Percentiles rank a stretch among this genome's conserved stretches.
These are phyloP conservation scores for Apiospora kogelbergensis DNA, from an alignment of 2,329 filamentous ascomycete species.

Conservation along the genomic window DNA sequence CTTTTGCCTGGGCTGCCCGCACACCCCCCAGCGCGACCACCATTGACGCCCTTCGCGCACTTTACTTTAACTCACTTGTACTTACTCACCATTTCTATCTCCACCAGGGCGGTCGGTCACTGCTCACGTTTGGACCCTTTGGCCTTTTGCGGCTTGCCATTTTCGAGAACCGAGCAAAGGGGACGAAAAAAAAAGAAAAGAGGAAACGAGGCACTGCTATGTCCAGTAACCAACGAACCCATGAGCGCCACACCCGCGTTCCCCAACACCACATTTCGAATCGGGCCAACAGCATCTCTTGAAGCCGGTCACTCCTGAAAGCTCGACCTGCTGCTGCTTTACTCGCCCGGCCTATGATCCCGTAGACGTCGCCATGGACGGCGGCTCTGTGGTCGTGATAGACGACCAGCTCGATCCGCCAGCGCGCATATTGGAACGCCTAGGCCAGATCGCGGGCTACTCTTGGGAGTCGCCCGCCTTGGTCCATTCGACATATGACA, in stretches of 20 bases:
- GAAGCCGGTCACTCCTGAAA: neutral
- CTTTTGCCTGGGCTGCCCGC: slow-evolving; percentile 3
- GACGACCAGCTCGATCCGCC: slow-evolving; percentile 64
- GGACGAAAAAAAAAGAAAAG: neutral
- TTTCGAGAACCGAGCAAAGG: slow-evolving; percentile 7
- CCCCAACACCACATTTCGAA: slow-evolving; percentile 1
- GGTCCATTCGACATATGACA: slow-evolving; percentile 75
- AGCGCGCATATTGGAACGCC: slow-evolving; percentile 68
- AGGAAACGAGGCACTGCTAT: neutral
- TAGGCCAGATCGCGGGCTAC: slow-evolving; percentile 72
- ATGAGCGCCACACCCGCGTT: slow-evolving; percentile 7
- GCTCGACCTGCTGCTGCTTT: slow-evolving; percentile 1
- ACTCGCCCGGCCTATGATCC: slow-evolving; percentile 6
- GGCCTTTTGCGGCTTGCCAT: slow-evolving; percentile 3
- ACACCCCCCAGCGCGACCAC: slow-evolving; percentile 6
- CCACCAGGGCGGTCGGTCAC: slow-evolving; percentile 2
- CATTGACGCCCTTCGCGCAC: slow-evolving; percentile 3
- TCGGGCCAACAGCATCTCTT: neutral
- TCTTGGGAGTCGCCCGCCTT: slow-evolving; percentile 65
- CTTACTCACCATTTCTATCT: slow-evolving; percentile 5
- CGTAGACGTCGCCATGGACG: slow-evolving; percentile 8
- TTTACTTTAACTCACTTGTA: slow-evolving; percentile 5
- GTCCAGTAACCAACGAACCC: slow-evolving; percentile 8
- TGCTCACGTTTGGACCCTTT: slow-evolving; percentile 6
- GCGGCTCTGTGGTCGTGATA: slow-evolving; percentile 48